Conservation (phyloP, 306 rosid species). For the Betula pendula region DNA sequence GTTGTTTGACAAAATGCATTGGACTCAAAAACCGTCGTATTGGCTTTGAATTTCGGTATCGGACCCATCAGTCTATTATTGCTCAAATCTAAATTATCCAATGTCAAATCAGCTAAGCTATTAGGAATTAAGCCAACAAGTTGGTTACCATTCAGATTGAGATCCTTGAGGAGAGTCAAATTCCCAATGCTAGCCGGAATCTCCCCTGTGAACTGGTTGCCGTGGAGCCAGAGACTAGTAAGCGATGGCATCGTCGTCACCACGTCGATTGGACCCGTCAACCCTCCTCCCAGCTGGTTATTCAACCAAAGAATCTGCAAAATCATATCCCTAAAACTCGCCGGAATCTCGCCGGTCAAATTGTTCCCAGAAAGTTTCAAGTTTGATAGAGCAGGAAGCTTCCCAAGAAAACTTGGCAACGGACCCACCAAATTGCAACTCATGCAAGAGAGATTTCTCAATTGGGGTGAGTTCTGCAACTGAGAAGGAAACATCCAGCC, state of each 20-base stretch:
- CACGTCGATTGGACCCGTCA: conserved; percentile 65
- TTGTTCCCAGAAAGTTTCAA: conserved; percentile 62
- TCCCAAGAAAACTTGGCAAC: conserved; percentile 69
- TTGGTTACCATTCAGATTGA: conserved; percentile 71
- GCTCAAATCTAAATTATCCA: conserved; percentile 63
- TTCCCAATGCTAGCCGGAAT: conserved; percentile 74
- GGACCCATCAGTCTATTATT: conserved; percentile 88
- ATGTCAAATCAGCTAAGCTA: conserved; percentile 51
- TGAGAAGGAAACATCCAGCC: conserved; percentile 73
- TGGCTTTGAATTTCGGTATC: conserved; percentile 64
- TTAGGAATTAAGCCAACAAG: conserved; percentile 78
- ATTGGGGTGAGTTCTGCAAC: conserved; percentile 46
- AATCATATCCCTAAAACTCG: conserved; percentile 27
- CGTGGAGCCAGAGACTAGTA: conserved; percentile 79
- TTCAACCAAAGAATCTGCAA: conserved; percentile 76
- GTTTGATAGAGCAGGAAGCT: conserved; percentile 55
- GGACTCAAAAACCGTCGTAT: conserved; percentile 14
- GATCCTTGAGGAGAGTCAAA: conserved; percentile 60
- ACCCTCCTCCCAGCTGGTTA: conserved; percentile 52
- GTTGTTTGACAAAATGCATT: conserved; percentile 61
- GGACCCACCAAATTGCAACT: conserved; percentile 73
- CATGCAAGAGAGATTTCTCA: conserved; percentile 64
- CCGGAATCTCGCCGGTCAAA: conserved; percentile 59
- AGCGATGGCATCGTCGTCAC: conserved; percentile 66
- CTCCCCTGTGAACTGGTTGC: conserved; percentile 67